Conservation (phyloP, 768 basidiomycete genomes). For the Pleurotus ostreatus region DNA sequence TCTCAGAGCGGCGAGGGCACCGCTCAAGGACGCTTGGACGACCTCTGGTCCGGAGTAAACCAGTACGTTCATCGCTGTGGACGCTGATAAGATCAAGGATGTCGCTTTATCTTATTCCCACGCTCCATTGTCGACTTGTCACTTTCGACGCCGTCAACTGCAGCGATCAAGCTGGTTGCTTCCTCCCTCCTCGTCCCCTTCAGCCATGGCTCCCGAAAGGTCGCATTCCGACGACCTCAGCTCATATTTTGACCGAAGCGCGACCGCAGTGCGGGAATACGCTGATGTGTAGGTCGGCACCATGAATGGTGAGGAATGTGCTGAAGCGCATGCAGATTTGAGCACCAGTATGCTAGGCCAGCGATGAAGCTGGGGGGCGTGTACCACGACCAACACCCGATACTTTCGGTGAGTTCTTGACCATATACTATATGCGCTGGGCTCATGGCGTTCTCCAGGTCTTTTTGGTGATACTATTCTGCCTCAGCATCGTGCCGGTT, state of each 20-base stretch:
- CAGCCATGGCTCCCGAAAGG: background rate
- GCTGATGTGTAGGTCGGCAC: constrained; percentile 25
- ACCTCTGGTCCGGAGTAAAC: constrained; percentile 66
- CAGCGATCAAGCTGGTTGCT: no score
- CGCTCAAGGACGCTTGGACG: constrained; percentile 37
- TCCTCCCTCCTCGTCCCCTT: no score
- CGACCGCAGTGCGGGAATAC: constrained; percentile 29
- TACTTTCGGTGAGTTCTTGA: constrained; percentile 25
- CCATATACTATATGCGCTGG: background rate
- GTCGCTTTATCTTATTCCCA: no score
- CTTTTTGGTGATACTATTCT: constrained; percentile 34
- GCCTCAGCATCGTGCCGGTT: constrained; percentile 30
- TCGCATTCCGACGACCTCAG: constrained; percentile 19
- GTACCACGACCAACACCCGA: constrained; percentile 30
- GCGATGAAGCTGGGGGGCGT: constrained; percentile 24
- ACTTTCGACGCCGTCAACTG: no score
- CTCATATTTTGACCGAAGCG: constrained; percentile 33
- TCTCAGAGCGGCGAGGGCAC: constrained; percentile 44
- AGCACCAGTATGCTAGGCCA: constrained; percentile 40
- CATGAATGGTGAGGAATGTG: background rate
- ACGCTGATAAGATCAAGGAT: constrained; percentile 4
- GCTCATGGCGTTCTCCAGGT: constrained; percentile 23
- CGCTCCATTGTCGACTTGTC: no score
- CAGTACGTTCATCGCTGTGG: constrained; percentile 64
- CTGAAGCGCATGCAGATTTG: constrained; percentile 29